Evolutionary conservation across 176 grass and related monocot genomes (phyloP), one percentile per base, ranked within the genome.

Genomic region (Metroxylon sagu): DNA sequence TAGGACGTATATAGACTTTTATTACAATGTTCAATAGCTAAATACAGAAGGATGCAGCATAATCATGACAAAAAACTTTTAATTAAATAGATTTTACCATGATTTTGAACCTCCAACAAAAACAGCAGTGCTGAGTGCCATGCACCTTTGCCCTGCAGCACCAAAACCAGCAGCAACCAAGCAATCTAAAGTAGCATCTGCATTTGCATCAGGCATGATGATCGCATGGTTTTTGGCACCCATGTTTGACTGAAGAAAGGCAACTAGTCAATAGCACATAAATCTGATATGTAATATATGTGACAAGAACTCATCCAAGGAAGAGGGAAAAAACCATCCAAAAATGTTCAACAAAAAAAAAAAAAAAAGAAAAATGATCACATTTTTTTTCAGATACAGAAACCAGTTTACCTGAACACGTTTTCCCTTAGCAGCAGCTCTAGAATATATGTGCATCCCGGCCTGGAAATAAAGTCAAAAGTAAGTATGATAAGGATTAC

Each of bases 401-500:
- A 43, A 43, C 35, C 59, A 31, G 25, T 67, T 77, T 70, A 97
- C 92, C 92, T 97, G 92, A 73, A 97, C 84, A 75, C 87, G 87
- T 68, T 97, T 97, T 29, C 92, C 92, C 53, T 68, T 77, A 60
- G 87, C 84, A 48, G 92, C 80, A 53, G 92, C 92, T 75, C 92
- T 97, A 68, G 78, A 75, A 80, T 91, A 97, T 64, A 97, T 97
- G 52, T 97, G 92, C 92, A 97, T 97, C 62, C 92, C 92, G 74
- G 92, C 92, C 92, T 97, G 83, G 71, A 43, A 39, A 43, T 6
- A 14, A 29, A 25, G 5, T 29, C 16, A 25, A 52, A 74, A 29
- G 21, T 69, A 54, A 60, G 14, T 56, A 35, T 71, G 5, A 28
- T 18, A 5, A 4, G 25, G 23, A 5, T 60, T 18, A 23, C 21